Evolutionary conservation across 495 filamentous ascomycete species (phyloP).

Genomic region (Podospora australis): DNA sequence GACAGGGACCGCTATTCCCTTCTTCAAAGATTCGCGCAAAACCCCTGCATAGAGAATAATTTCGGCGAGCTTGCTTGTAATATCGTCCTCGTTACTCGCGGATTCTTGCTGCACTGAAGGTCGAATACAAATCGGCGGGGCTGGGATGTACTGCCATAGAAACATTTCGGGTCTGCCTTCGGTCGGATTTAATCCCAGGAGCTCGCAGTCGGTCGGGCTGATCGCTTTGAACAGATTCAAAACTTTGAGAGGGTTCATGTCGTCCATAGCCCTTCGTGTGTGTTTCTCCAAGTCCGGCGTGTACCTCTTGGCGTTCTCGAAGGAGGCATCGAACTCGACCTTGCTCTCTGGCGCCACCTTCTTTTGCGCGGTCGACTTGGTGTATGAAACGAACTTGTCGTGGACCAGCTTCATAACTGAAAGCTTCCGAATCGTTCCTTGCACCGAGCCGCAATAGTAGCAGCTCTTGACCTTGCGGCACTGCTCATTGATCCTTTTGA

Average conservation of each 20-base stretch:
- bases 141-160: slow-evolving; percentile 93
- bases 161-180: slow-evolving; percentile 95
- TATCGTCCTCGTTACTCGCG: slow-evolving; percentile 90
- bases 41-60: slow-evolving; percentile 84
- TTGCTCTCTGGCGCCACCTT: slow-evolving; percentile 77
- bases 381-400: slow-evolving; percentile 82
- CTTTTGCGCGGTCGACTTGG: slow-evolving; percentile 73
- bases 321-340: slow-evolving; percentile 74
- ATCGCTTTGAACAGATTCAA: slow-evolving; percentile 87
- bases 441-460: slow-evolving; percentile 65
- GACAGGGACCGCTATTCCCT: slow-evolving; percentile 74
- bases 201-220: slow-evolving; percentile 77
- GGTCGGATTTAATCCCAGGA: slow-evolving; percentile 77
- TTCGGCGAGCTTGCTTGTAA: slow-evolving; percentile 90
- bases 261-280: slow-evolving; percentile 83
- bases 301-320: slow-evolving; percentile 63
- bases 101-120: slow-evolving; percentile 88
- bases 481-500: slow-evolving; percentile 79
- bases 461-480: slow-evolving; percentile 80
- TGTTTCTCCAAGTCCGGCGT: slow-evolving; percentile 85
- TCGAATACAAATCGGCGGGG: slow-evolving; percentile 86
- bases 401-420: slow-evolving; percentile 88
- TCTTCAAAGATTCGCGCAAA: slow-evolving; percentile 69
- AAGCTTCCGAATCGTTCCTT: slow-evolving; percentile 84
- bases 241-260: slow-evolving; percentile 83